Conservation (phyloP, 2,329 filamentous ascomycete genomes). For the Aureobasidium leucospermi region DNA sequence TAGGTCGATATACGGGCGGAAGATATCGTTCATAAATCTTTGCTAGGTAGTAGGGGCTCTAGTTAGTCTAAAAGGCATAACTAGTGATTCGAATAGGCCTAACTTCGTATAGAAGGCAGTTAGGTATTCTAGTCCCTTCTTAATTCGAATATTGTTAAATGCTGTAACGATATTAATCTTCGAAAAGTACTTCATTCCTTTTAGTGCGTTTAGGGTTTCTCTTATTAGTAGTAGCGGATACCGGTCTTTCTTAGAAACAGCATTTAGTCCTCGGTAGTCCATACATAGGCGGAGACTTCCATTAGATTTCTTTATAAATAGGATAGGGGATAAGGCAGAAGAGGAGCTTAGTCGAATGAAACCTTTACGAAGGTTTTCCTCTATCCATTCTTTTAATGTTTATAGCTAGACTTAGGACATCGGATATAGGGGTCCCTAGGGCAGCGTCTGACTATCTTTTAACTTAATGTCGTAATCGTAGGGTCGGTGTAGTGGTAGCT, state of each 20-base stretch:
- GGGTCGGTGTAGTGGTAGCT: not conserved
- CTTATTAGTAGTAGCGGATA: constrained; percentile 28
- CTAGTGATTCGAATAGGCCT: not conserved
- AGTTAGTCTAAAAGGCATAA: constrained; percentile 2
- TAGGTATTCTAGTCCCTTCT: constrained; percentile 28
- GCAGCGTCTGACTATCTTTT: not conserved
- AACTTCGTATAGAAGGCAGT: constrained; percentile 16
- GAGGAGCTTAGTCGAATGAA: not conserved
- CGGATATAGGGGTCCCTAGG: not conserved
- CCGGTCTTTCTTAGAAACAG: constrained; percentile 29
- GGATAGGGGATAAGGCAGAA: not conserved
- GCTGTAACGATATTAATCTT: constrained; percentile 28
- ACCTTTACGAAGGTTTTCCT: not conserved
- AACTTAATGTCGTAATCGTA: constrained; percentile 1
- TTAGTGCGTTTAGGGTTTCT: constrained; percentile 25
- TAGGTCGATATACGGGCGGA: not conserved
- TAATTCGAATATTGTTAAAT: constrained; percentile 30
- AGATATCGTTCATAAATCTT: constrained; percentile 10
- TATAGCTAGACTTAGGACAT: not conserved
- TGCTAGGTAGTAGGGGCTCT: not conserved
- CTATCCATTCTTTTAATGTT: not conserved
- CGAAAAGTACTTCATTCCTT: constrained; percentile 22
- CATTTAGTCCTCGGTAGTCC: constrained; percentile 31
- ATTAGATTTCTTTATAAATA: constrained; percentile 6
- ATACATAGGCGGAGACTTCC: constrained; percentile 25